Conservation (phyloP, 2,329 filamentous ascomycete genomes). For the Trichocomaceae sp. region DNA sequence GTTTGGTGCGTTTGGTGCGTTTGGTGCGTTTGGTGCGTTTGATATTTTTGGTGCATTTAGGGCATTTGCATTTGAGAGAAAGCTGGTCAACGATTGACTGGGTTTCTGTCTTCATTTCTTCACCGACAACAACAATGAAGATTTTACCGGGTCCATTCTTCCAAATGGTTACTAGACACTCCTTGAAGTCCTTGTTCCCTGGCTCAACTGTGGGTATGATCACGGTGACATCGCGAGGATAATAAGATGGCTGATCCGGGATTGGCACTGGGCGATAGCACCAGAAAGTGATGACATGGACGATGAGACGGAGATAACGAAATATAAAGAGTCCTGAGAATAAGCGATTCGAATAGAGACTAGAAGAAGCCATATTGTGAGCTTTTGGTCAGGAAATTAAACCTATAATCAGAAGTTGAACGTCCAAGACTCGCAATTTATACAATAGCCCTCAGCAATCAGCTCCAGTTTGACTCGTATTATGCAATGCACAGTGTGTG, state of each 20-base stretch:
- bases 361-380: no score
- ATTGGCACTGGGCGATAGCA: conserved; percentile 33
- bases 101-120: conserved; percentile 7
- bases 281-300: conserved; percentile 38
- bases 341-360: no score
- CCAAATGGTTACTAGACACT: conserved; percentile 38
- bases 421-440: no score
- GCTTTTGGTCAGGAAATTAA: no score
- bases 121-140: conserved; percentile 44
- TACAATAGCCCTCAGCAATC: no score
- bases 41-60: no score
- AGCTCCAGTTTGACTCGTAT: no score
- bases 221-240: conserved; percentile 41
- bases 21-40: no score
- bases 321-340: conserved; percentile 19
- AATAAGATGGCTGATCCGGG: conserved; percentile 25
- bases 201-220: conserved; percentile 50
- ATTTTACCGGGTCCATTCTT: conserved; percentile 34
- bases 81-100: not conserved
- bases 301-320: conserved; percentile 43
- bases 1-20: no score
- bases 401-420: no score
- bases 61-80: no score
- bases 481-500: no score
- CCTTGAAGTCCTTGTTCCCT: conserved; percentile 33